Evolutionary conservation across 208 protist genomes (phyloP).

Genomic region (Plasmodiophora brassicae): DNA sequence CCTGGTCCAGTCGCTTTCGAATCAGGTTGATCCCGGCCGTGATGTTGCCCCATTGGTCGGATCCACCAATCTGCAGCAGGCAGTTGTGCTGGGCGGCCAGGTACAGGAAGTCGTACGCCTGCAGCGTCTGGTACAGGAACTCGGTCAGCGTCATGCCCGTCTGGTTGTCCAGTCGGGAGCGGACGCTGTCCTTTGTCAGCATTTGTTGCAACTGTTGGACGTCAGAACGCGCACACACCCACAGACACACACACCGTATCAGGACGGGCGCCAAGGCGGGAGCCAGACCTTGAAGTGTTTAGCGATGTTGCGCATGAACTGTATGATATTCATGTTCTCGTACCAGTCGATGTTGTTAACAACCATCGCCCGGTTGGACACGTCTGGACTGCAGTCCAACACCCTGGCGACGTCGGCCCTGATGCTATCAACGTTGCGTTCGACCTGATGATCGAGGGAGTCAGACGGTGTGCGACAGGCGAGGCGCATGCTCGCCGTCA

Average conservation of each 20-base stretch:
- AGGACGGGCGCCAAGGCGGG: background rate
- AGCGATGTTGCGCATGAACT: background rate
- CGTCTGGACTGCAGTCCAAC: background rate
- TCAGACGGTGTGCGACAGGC: too few relatives aligned
- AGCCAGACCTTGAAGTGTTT: background rate
- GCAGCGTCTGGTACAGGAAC: background rate
- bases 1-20: background rate
- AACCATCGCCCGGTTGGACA: background rate
- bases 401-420: background rate
- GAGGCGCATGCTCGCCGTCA: background rate
- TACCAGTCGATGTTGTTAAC: background rate
- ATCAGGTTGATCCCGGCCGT: background rate
- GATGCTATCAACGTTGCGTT: background rate
- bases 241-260: too few relatives aligned
- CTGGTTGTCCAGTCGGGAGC: background rate
- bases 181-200: background rate
- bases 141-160: background rate
- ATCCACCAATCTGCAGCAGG: background rate
- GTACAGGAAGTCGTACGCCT: background rate
- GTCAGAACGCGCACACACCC: too few relatives aligned
- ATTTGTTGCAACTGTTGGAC: background rate
- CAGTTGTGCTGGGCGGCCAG: background rate
- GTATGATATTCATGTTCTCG: background rate
- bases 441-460: too few relatives aligned
- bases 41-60: background rate